phyloP scores from a whole-genome alignment of 805 yeast genomes.

The Sugiyamaella smithiae region DNA sequence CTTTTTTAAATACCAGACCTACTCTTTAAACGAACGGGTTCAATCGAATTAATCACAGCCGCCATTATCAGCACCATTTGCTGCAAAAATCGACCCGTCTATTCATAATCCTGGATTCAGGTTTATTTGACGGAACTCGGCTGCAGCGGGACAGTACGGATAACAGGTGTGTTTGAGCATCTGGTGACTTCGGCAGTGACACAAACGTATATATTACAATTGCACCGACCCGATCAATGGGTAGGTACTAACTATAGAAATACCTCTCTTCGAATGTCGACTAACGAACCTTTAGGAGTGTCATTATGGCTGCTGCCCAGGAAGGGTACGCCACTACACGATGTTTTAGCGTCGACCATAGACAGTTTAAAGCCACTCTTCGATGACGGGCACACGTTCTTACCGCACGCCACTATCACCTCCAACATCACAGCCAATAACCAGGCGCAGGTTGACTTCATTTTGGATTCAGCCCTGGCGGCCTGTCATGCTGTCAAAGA shows the following conservation, averaged over 20 bases:
- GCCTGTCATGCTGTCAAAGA: slow-evolving; percentile 48
- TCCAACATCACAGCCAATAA: slow-evolving; percentile 52
- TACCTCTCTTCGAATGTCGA: not conserved
- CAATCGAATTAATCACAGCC: no score
- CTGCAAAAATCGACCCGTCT: no score
- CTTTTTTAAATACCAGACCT: no score
- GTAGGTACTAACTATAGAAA: not conserved
- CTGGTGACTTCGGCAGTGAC: no score
- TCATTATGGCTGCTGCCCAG: slow-evolving; percentile 79
- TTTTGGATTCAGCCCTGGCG: slow-evolving; percentile 56
- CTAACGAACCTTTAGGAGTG: slow-evolving; percentile 39
- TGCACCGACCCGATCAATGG: not conserved
- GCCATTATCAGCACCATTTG: no score
- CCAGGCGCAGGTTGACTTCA: slow-evolving; percentile 55
- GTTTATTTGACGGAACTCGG: no score
- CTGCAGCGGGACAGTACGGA: no score
- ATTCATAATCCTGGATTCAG: no score
- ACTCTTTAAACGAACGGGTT: no score
- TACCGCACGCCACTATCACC: slow-evolving; percentile 76
- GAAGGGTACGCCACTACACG: slow-evolving; percentile 50
- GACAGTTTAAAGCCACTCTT: slow-evolving; percentile 67
- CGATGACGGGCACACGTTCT: slow-evolving; percentile 64
- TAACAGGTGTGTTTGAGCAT: no score
- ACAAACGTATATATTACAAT: no score
- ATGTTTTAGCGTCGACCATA: slow-evolving; percentile 56